A percentile compares a stretch with the other conserved stretches of the same genome.
phyloP scores from a whole-genome alignment of 2,329 filamentous ascomycete genomes.

The Chrysosporium queenslandicum region DNA sequence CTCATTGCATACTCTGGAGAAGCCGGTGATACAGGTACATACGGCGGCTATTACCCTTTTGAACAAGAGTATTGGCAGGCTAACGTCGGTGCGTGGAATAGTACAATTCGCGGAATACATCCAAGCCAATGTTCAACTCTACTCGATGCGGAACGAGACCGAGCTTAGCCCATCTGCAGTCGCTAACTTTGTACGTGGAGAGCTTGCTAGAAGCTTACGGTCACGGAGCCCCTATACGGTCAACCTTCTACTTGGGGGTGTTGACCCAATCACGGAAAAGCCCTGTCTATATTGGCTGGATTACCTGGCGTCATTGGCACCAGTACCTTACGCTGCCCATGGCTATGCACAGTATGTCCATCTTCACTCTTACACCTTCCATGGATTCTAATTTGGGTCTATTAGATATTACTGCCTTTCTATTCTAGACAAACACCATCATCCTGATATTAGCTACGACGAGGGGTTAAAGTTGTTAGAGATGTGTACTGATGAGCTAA shows the following conservation, averaged over 20 bases:
- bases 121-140: conserved; percentile 95
- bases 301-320: conserved; percentile 80
- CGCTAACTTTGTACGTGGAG: conserved; percentile 84
- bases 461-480: conserved; percentile 85
- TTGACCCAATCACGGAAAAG: conserved; percentile 83
- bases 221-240: conserved; percentile 93
- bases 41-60: neutral
- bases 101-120: conserved; percentile 99
- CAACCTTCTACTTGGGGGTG: conserved; percentile 87
- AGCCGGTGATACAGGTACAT: conserved; percentile 77
- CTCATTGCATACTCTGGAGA: conserved; percentile 93
- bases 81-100: conserved; percentile 30
- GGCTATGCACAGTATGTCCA: conserved; percentile 82
- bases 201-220: conserved; percentile 81
- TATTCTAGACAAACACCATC: conserved; percentile 96
- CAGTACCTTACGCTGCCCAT: conserved; percentile 89
- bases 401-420: conserved; percentile 85
- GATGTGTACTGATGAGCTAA: conserved; percentile 94
- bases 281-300: conserved; percentile 95
- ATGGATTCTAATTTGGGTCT: neutral
- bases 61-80: neutral
- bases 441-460: conserved; percentile 81
- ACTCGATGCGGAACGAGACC: conserved; percentile 94
- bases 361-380: neutral
- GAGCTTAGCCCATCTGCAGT: conserved; percentile 83